phyloP scores from a whole-genome alignment of 345 rosid genomes.

The Citropsis articulata region DNA sequence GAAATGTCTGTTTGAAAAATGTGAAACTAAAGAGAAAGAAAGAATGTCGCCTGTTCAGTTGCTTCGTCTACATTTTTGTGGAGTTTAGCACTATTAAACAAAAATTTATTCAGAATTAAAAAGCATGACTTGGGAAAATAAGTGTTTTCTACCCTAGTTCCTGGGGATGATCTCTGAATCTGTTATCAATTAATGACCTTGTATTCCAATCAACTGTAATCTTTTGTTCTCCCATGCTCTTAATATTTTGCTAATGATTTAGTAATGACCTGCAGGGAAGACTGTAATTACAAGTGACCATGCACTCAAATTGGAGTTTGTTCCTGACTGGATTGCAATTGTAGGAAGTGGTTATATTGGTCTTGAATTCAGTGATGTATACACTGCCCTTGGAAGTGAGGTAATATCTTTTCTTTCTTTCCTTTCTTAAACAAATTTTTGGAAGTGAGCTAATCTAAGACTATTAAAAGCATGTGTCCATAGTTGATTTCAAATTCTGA shows the following conservation, averaged over 20 bases:
- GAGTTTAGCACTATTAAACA: background rate
- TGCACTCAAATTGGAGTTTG: slow-evolving; percentile 91
- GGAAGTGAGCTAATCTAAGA: background rate
- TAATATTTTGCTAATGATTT: slow-evolving; percentile 9
- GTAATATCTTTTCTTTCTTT: slow-evolving; percentile 30
- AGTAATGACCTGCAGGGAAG: slow-evolving; percentile 64
- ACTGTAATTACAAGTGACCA: slow-evolving; percentile 99
- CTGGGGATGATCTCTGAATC: background rate
- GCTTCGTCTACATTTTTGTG: background rate
- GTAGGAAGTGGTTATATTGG: slow-evolving; percentile 99
- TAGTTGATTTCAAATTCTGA: background rate
- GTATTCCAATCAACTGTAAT: background rate
- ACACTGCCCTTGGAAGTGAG: slow-evolving; percentile 99
- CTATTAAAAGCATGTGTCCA: background rate
- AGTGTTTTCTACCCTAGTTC: background rate
- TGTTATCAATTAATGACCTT: slow-evolving; percentile 1
- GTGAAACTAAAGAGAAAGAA: background rate
- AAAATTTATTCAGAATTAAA: background rate
- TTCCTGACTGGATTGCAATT: slow-evolving; percentile 98
- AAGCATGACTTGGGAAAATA: background rate
- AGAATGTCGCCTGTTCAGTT: background rate
- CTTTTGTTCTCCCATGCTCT: slow-evolving; percentile 6
- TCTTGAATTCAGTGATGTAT: slow-evolving; percentile 98
- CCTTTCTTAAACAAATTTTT: background rate
- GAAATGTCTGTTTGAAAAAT: background rate